Conservation (phyloP, 2,329 filamentous ascomycete genomes). For the Whalleya microplaca region DNA sequence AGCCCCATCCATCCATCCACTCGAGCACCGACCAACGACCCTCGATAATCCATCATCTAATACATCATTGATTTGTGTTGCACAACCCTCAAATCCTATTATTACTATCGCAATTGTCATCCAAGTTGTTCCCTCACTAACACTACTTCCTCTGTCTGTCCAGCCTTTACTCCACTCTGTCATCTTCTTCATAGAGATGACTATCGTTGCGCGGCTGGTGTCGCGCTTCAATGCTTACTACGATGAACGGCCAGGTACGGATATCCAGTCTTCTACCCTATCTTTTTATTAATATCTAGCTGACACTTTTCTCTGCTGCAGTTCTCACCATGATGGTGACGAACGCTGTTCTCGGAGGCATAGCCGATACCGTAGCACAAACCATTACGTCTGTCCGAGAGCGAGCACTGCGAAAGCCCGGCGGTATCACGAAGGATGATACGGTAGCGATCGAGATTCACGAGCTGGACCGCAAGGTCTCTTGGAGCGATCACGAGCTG, state of each 20-base stretch:
- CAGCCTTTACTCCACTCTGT: conserved; percentile 87
- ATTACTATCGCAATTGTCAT: neutral
- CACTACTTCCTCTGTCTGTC: conserved; percentile 24
- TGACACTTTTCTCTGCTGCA: conserved; percentile 39
- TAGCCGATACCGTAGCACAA: conserved; percentile 96
- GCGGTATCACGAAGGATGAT: conserved; percentile 63
- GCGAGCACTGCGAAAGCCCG: conserved; percentile 65
- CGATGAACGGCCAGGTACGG: conserved; percentile 79
- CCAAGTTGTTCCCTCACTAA: no score
- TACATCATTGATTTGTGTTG: no score
- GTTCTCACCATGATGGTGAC: conserved; percentile 99
- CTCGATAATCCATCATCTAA: conserved; percentile 14
- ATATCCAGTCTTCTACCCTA: neutral
- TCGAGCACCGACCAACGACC: conserved; percentile 3
- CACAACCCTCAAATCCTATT: neutral
- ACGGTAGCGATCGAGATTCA: conserved; percentile 84
- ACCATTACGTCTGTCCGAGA: conserved; percentile 82
- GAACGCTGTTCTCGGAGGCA: conserved; percentile 91
- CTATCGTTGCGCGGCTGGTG: conserved; percentile 77
- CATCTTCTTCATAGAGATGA: conserved; percentile 87
- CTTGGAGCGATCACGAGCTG: conserved; percentile 65
- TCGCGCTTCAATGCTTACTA: conserved; percentile 95
- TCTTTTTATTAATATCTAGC: neutral
- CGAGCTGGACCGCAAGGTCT: conserved; percentile 82
- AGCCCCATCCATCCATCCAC: conserved; percentile 5